A percentile compares a stretch with the other conserved stretches of the same genome.
These are phyloP conservation scores for Aspergillus avenaceus DNA, from an alignment of 495 filamentous ascomycete species.

Conservation along the genomic window DNA sequence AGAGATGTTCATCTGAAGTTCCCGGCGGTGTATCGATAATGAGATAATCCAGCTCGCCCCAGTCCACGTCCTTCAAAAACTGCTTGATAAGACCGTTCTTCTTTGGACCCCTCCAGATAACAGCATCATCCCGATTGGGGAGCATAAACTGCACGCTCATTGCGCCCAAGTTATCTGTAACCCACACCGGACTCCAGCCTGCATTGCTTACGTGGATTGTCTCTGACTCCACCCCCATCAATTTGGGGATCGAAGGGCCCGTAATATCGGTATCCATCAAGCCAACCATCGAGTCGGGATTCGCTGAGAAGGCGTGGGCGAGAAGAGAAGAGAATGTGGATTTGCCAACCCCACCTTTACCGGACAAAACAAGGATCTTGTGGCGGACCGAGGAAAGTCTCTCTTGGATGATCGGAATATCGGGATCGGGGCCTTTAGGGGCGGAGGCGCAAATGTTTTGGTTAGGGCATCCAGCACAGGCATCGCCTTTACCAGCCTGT, in stretches of 20 bases:
- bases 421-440: constrained; percentile 94
- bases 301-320: constrained; percentile 78
- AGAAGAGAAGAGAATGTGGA: constrained; percentile 86
- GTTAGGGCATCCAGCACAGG: constrained; percentile 92
- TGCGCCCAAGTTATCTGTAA: constrained; percentile 81
- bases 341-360: constrained; percentile 97
- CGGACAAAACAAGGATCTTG: constrained; percentile 87
- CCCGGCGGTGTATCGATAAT: constrained; percentile 94
- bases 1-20: constrained; percentile 91
- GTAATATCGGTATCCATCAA: constrained; percentile 98
- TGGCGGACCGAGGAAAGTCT: constrained; percentile 78
- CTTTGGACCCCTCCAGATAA: constrained; percentile 96
- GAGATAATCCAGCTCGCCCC: constrained; percentile 90
- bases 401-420: constrained; percentile 79
- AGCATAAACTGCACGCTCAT: constrained; percentile 99
- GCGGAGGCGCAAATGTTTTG: constrained; percentile 90
- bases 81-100: constrained; percentile 98
- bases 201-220: constrained; percentile 80
- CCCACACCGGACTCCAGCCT: constrained; percentile 94
- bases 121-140: constrained; percentile 83
- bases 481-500: constrained; percentile 77
- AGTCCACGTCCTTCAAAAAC: constrained; percentile 94
- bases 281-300: constrained; percentile 71
- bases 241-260: constrained; percentile 90
- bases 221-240: constrained; percentile 94